phyloP scores from a whole-genome alignment of 805 yeast species.

The Yamadazyma sp. region DNA sequence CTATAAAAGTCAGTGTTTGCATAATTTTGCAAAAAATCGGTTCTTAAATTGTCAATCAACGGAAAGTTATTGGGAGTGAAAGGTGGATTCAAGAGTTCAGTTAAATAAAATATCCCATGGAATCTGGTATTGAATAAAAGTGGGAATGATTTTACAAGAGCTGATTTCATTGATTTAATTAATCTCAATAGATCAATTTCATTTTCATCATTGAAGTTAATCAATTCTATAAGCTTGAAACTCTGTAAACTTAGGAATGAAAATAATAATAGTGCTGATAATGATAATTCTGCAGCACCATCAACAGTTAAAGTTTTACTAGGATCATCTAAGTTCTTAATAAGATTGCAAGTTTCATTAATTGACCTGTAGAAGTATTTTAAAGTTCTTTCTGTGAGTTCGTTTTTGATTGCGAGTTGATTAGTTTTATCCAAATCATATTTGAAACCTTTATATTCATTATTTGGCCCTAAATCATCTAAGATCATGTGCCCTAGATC shows the following conservation, averaged over 20 bases:
- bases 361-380: constrained; percentile 2
- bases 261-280: constrained; percentile 4
- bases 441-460: constrained; percentile 1
- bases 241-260: constrained; percentile 3
- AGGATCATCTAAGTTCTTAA: neutral
- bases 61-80: neutral
- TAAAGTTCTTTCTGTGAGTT: neutral
- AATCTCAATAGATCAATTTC: constrained; percentile 4
- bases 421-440: neutral
- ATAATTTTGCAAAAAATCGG: neutral
- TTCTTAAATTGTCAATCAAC: neutral
- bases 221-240: neutral
- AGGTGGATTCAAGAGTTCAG: constrained; percentile 2
- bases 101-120: constrained; percentile 4
- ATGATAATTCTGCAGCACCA: constrained; percentile 1
- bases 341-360: neutral
- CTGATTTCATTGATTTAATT: constrained; percentile 5
- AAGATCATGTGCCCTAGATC: constrained; percentile 3
- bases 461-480: constrained; percentile 4
- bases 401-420: neutral
- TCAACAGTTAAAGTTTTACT: neutral
- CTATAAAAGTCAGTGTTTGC: neutral
- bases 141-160: constrained; percentile 1
- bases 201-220: constrained; percentile 1
- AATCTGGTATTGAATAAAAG: constrained; percentile 2